A percentile compares a stretch with the other conserved stretches of the same genome.
Conservation (phyloP, 352 stramenopile genomes). For the Phytophthora nicotianae region DNA sequence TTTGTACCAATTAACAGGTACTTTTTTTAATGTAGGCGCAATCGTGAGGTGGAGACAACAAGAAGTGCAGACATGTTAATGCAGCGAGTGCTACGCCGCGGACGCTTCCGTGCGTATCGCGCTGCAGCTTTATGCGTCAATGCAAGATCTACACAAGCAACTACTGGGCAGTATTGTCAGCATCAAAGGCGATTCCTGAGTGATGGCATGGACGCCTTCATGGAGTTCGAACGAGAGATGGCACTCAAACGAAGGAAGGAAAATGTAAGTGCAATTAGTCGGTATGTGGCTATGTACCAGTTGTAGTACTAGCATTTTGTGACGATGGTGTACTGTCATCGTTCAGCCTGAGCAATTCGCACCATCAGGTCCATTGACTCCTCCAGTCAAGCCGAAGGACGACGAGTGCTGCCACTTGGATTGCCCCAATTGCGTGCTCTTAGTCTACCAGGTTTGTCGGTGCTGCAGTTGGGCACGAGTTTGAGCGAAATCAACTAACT, state of each 20-base stretch:
- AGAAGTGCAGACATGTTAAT: constrained; percentile 22
- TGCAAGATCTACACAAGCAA: not conserved
- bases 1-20: constrained; percentile 26
- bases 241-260: constrained; percentile 62
- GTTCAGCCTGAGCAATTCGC: constrained; percentile 28
- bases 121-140: constrained; percentile 2
- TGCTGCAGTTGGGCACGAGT: not conserved
- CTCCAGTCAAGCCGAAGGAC: constrained; percentile 68
- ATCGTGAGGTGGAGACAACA: constrained; percentile 21
- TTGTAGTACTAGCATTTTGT: constrained; percentile 7
- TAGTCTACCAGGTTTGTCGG: constrained; percentile 78
- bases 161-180: not conserved
- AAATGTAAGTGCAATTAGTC: constrained; percentile 29
- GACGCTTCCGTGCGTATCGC: constrained; percentile 21
- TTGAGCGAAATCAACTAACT: not conserved
- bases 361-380: constrained; percentile 43
- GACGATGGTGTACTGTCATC: not conserved
- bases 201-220: constrained; percentile 78
- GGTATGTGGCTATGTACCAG: not conserved
- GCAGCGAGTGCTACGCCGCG: constrained; percentile 30
- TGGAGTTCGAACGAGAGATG: constrained; percentile 87
- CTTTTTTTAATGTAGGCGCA: constrained; percentile 7
- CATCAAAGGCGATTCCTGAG: constrained; percentile 34
- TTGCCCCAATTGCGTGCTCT: constrained; percentile 87
- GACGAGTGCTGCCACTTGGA: constrained; percentile 87